A percentile compares a stretch with the other conserved stretches of the same genome.
phyloP scores from a whole-genome alignment of 2,329 filamentous ascomycete genomes.

The Cladosporium oxysporum region DNA sequence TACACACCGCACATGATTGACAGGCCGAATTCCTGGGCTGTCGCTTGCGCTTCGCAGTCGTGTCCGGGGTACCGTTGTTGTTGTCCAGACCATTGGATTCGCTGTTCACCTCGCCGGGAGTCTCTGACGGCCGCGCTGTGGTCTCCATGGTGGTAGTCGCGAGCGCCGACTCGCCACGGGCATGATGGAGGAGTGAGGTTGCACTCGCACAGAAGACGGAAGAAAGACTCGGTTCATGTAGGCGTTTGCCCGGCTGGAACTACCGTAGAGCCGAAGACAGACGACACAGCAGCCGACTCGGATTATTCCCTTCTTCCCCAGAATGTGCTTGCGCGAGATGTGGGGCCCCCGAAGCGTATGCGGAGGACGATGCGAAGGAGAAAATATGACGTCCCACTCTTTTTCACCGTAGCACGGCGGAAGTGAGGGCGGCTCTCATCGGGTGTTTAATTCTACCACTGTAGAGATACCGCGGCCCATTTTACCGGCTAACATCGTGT shows the following conservation, averaged over 20 bases:
- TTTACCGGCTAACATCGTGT: neutral
- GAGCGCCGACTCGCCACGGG: neutral
- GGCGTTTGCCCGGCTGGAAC: slow-evolving; percentile 13
- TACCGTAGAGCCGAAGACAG: slow-evolving; percentile 14
- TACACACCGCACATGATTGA: slow-evolving; percentile 27
- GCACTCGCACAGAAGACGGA: neutral
- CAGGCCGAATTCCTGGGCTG: slow-evolving; percentile 34
- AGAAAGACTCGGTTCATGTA: slow-evolving; percentile 9
- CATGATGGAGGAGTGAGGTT: slow-evolving; percentile 11
- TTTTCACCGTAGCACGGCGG: neutral
- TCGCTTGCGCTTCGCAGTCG: slow-evolving; percentile 28
- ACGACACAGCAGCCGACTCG: slow-evolving; percentile 4
- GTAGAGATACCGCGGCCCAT: neutral
- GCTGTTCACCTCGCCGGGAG: slow-evolving; percentile 1
- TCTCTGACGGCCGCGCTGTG: slow-evolving; percentile 16
- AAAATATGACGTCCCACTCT: slow-evolving; percentile 1
- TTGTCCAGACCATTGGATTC: neutral
- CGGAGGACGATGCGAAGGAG: neutral
- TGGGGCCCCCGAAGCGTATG: neutral
- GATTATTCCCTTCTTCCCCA: slow-evolving; percentile 2
- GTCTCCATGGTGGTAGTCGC: slow-evolving; percentile 19
- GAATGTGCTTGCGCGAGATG: neutral
- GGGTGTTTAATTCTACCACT: no score
- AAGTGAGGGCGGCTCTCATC: neutral
- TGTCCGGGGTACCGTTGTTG: slow-evolving; percentile 5